phyloP scores from a whole-genome alignment of 768 basidiomycete species.

The Pholiota conissans region DNA sequence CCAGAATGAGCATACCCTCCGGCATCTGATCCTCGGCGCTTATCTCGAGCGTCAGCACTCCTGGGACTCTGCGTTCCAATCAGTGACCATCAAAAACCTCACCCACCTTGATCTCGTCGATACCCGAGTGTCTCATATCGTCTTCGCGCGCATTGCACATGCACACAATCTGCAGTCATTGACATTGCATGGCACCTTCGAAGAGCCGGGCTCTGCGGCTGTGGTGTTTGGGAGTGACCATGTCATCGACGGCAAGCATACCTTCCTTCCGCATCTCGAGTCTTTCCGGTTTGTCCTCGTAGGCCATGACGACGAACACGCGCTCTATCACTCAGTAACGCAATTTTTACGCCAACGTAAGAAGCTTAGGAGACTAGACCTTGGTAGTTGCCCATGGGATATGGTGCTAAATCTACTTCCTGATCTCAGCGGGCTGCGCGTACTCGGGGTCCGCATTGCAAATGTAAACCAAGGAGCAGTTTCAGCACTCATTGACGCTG shows the following conservation, averaged over 20 bases:
- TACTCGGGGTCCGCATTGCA: constrained; percentile 57
- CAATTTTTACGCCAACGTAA: constrained; percentile 51
- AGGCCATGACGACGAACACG: constrained; percentile 57
- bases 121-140: constrained; percentile 63
- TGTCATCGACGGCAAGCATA: constrained; percentile 55
- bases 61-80: constrained; percentile 67
- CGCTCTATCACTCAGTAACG: constrained; percentile 53
- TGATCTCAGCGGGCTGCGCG: constrained; percentile 49
- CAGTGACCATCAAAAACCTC: constrained; percentile 61
- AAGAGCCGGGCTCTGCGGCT: constrained; percentile 54
- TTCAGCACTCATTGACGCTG: constrained; percentile 34
- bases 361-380: constrained; percentile 54
- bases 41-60: constrained; percentile 63
- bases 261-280: constrained; percentile 62
- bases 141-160: constrained; percentile 62
- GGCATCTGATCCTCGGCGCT: constrained; percentile 68
- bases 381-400: constrained; percentile 69
- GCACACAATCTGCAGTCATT: constrained; percentile 61
- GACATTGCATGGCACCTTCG: constrained; percentile 67
- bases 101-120: constrained; percentile 73
- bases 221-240: constrained; percentile 66
- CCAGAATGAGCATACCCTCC: constrained; percentile 54
- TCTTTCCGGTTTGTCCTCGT: constrained; percentile 65
- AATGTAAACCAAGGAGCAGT: constrained; percentile 42
- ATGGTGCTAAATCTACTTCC: constrained; percentile 52